These are phyloP conservation scores for Peronosclerospora sorghi DNA, from an alignment of 352 stramenopile species.

Conservation along the genomic window DNA sequence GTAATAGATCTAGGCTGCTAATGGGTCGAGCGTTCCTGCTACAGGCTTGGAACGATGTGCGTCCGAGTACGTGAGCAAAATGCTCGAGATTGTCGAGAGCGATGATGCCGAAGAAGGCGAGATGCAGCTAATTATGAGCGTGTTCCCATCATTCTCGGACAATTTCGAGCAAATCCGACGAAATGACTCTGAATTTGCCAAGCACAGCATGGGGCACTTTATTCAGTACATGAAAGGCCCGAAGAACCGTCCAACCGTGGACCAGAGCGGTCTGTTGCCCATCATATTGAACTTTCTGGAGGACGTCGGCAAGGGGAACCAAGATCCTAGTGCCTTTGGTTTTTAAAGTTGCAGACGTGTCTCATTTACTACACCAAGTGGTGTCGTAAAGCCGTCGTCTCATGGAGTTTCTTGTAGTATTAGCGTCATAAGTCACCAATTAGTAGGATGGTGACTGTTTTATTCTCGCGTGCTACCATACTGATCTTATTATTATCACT, in stretches of 20 bases:
- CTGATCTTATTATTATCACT: too few relatives aligned
- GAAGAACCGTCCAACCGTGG: conserved; percentile 70
- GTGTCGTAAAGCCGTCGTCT: too few relatives aligned
- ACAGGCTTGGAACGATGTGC: conserved; percentile 70
- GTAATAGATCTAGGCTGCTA: not conserved
- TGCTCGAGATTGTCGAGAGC: conserved; percentile 74
- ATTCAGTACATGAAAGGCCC: conserved; percentile 71
- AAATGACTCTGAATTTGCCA: conserved; percentile 69
- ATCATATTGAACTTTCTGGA: conserved; percentile 72
- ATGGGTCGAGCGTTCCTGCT: not conserved
- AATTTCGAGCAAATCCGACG: conserved; percentile 78
- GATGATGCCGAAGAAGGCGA: conserved; percentile 72
- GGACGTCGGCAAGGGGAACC: conserved; percentile 44
- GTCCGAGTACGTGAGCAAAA: conserved; percentile 80
- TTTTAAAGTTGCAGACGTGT: conserved; percentile 42
- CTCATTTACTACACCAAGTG: conserved; percentile 9
- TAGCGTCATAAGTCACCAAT: too few relatives aligned
- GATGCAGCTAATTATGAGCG: conserved; percentile 67
- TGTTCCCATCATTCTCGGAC: conserved; percentile 84
- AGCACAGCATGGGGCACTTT: conserved; percentile 82
- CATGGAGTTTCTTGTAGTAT: too few relatives aligned
- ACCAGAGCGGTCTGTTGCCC: conserved; percentile 57
- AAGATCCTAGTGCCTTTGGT: conserved; percentile 57
- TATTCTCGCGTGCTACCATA: too few relatives aligned
- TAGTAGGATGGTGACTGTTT: too few relatives aligned